phyloP scores from a whole-genome alignment of 2,329 filamentous ascomycete species.

The Botrytis deweyae region DNA sequence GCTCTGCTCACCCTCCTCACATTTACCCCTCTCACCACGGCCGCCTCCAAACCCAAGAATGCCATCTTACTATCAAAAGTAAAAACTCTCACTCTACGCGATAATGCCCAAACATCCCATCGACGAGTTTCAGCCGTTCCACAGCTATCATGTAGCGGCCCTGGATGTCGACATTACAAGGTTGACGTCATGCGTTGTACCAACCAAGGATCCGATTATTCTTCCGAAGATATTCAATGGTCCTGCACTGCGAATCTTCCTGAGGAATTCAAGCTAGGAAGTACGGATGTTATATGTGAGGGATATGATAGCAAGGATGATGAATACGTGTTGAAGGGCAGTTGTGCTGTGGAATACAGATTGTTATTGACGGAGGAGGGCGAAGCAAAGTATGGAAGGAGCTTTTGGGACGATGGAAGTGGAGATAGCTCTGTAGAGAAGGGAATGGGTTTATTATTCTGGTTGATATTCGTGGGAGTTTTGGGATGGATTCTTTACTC shows the following conservation, averaged over 20 bases:
- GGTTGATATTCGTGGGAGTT: slow-evolving; percentile 59
- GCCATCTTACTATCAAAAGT: slow-evolving; percentile 66
- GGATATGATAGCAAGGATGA: slow-evolving; percentile 78
- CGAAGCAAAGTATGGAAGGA: slow-evolving; percentile 61
- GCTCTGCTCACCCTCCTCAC: slow-evolving; percentile 35
- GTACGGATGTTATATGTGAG: slow-evolving; percentile 89
- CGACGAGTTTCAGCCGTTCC: slow-evolving; percentile 76
- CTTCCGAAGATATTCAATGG: slow-evolving; percentile 82
- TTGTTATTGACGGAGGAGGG: slow-evolving; percentile 76
- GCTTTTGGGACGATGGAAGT: slow-evolving; percentile 16
- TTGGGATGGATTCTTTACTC: slow-evolving; percentile 61
- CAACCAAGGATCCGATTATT: slow-evolving; percentile 81
- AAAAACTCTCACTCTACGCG: slow-evolving; percentile 73
- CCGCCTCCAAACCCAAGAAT: slow-evolving; percentile 37
- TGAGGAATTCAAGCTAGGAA: slow-evolving; percentile 66
- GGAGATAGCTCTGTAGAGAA: slow-evolving; percentile 10
- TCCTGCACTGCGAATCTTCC: slow-evolving; percentile 69
- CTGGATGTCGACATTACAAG: slow-evolving; percentile 54
- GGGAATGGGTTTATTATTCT: slow-evolving; percentile 51
- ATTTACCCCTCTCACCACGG: slow-evolving; percentile 21
- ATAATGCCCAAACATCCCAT: slow-evolving; percentile 65
- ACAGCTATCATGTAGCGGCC: slow-evolving; percentile 72
- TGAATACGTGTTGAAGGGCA: slow-evolving; percentile 83
- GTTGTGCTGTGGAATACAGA: slow-evolving; percentile 88
- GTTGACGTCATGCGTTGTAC: slow-evolving; percentile 85